These are phyloP conservation scores for Metarhizium album DNA, from an alignment of 2,329 filamentous ascomycete species.

Conservation along the genomic window DNA sequence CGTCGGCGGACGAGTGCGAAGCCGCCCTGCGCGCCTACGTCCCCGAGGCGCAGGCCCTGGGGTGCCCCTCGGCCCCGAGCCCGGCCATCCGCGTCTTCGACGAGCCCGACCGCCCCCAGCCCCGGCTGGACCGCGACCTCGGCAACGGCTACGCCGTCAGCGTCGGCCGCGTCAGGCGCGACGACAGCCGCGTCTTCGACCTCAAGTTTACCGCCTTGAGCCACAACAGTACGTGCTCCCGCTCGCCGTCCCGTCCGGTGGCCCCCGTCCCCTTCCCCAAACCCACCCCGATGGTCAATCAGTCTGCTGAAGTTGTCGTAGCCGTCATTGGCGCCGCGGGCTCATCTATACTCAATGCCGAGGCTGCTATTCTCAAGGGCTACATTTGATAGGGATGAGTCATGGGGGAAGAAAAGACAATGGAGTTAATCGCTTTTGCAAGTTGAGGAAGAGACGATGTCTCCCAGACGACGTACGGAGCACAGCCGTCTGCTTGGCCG, in stretches of 20 bases:
- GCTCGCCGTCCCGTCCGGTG: neutral
- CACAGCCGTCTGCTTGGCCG: too few relatives aligned
- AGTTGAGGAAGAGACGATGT: neutral
- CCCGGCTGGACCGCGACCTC: constrained; percentile 77
- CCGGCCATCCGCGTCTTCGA: constrained; percentile 82
- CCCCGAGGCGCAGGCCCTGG: constrained; percentile 70
- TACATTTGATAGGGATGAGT: too few relatives aligned
- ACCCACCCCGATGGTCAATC: too few relatives aligned
- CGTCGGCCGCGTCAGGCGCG: constrained; percentile 76
- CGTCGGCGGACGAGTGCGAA: constrained; percentile 65
- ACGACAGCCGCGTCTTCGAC: constrained; percentile 83
- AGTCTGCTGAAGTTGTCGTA: too few relatives aligned
- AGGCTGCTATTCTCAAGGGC: constrained; percentile 84
- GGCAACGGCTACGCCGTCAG: constrained; percentile 82
- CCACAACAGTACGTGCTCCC: constrained; percentile 51
- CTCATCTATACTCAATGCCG: constrained; percentile 87
- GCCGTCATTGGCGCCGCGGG: constrained; percentile 94
- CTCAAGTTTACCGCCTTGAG: constrained; percentile 90
- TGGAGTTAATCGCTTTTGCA: too few relatives aligned
- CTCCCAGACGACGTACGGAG: neutral
- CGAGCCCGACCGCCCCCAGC: constrained; percentile 82
- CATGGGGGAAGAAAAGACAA: too few relatives aligned
- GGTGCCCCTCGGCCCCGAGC: constrained; percentile 76
- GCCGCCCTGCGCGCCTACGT: constrained; percentile 71
- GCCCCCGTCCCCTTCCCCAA: too few relatives aligned